Conservation (phyloP, 495 filamentous ascomycete species). For the Aspergillus incahuasiensis region DNA sequence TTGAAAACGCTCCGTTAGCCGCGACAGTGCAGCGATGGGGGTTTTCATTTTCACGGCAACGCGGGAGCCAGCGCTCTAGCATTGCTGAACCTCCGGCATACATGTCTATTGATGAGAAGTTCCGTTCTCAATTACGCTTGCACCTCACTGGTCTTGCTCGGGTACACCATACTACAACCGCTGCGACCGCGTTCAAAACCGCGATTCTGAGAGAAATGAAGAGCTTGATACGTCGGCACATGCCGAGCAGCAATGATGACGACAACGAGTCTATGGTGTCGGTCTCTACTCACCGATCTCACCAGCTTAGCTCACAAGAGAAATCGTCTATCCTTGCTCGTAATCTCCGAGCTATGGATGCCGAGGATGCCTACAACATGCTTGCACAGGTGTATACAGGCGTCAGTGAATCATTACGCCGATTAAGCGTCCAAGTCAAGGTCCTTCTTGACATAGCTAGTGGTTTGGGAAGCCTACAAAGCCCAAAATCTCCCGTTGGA, state of each 20-base stretch:
- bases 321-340: conserved; percentile 87
- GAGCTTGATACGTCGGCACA: conserved; percentile 72
- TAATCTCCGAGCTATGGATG: conserved; percentile 79
- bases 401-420: conserved; percentile 78
- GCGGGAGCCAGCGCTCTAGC: conserved; percentile 62
- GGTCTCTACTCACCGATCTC: conserved; percentile 70
- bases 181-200: conserved; percentile 82
- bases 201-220: conserved; percentile 83
- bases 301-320: conserved; percentile 72
- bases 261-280: conserved; percentile 90
- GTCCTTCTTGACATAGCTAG: conserved; percentile 94
- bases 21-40: conserved; percentile 78
- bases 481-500: conserved; percentile 3
- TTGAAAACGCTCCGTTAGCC: conserved; percentile 64
- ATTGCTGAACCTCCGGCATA: conserved; percentile 69
- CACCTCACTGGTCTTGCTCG: conserved; percentile 74
- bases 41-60: conserved; percentile 54
- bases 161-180: conserved; percentile 70
- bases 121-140: conserved; percentile 62
- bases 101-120: conserved; percentile 58
- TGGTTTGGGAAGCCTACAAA: conserved; percentile 47
- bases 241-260: conserved; percentile 90
- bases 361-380: conserved; percentile 81
- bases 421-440: conserved; percentile 87
- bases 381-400: conserved; percentile 77